Conservation (phyloP, 768 basidiomycete species). For the Trametes meyenii region DNA sequence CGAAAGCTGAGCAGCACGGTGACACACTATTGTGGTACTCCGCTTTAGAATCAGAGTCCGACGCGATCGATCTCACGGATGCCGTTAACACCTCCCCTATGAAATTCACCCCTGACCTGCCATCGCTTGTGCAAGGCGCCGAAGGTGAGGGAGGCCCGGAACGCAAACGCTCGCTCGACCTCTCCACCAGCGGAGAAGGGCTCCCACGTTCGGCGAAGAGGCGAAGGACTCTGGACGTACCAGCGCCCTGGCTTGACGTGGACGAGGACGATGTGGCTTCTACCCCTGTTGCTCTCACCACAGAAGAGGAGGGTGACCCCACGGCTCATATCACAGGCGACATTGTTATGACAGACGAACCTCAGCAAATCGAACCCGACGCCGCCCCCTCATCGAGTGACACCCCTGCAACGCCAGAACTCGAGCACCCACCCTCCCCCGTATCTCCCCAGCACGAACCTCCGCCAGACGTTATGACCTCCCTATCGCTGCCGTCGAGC, state of each 20-base stretch:
- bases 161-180: slow-evolving; percentile 1
- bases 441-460: background rate
- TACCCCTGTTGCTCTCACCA: too few species aligned
- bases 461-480: background rate
- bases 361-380: too few species aligned
- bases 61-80: background rate
- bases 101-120: background rate
- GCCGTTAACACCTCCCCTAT: background rate
- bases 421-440: background rate
- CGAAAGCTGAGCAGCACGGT: too few species aligned
- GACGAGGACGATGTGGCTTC: background rate
- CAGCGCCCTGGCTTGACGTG: too few species aligned
- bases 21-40: too few species aligned
- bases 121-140: background rate
- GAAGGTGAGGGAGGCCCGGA: background rate
- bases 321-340: background rate
- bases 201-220: background rate
- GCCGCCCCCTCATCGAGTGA: background rate
- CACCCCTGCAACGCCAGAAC: background rate
- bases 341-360: background rate
- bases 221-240: background rate
- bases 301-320: background rate
- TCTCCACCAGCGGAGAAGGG: background rate
- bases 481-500: background rate
- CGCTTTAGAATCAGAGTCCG: too few species aligned